Base-by-base conservation (phyloP, 495 filamentous ascomycete species). In the Antarctomyces pellizariae region DNA sequence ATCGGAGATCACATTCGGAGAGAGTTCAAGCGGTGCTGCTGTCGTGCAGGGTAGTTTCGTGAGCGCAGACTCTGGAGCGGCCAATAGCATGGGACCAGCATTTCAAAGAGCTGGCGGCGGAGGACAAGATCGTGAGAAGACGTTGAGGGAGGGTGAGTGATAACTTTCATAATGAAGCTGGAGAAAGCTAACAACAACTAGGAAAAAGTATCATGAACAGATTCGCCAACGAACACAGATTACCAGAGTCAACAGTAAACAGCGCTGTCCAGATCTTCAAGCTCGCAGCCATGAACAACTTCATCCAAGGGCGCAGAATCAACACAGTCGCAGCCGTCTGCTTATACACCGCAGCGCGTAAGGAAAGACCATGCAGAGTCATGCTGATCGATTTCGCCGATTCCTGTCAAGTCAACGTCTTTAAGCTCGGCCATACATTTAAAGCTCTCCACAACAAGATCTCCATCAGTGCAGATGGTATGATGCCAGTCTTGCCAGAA, bases 301-400 rank as follows among this genome's bases (percentile, higher is more conserved):
- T 93, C 49, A 72, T 79, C 16, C 73, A 83, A 47, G 86, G 86
- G 39, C 78, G 86, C 25, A 66, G 70, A n/a, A 76, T 71, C 18
- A 67, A 67, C 29, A 76, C 69, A 13, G 82, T 93, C 5, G 70
- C 72, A 18, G 80, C 80, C 7, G 71, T 83, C 19, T 78, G 74
- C 46, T 56, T 97, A 13, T 97, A 93, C 38, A 70, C 75, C 30
- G 75, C 75, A 13, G 90, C 78, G 48, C 68, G 86, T 21, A 55
- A 58, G 30, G 50, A 67, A 22, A 46, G 57, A 41, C 47, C 63
- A 48, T 61, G 67, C 30, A 45, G 51, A 48, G 52, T 69, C 34
- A 79, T 97, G 74, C 59, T 97, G 9, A 93, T 97, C 43, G 86
- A 97, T 52, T 74, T 97, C 37, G 76, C 89, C 6, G 89, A 95